phyloP scores from a whole-genome alignment of 441 rosid genomes.

The Erysimum cheiri region DNA sequence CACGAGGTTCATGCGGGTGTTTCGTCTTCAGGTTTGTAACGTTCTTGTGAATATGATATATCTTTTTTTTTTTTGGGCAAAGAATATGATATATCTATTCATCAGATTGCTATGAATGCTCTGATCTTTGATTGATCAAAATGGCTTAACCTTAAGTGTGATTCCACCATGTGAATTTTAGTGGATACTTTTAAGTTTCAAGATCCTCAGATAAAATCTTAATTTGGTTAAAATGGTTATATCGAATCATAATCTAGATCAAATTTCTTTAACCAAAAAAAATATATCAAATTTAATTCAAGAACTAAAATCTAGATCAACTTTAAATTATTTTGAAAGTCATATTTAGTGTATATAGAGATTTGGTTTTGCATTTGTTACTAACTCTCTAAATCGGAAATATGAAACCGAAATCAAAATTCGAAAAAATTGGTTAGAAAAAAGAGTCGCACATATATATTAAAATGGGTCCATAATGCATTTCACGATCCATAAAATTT shows the following conservation, averaged over 20 bases:
- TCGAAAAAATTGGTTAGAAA: no score
- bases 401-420: neutral
- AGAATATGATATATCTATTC: no score
- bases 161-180: neutral
- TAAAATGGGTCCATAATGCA: no score
- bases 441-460: no score
- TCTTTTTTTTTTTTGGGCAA: no score
- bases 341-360: neutral
- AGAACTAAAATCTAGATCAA: neutral
- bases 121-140: neutral
- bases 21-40: neutral
- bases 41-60: neutral
- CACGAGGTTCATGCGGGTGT: slow-evolving; percentile 2
- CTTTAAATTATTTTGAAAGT: neutral
- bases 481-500: no score
- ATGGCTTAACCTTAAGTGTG: neutral
- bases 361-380: neutral
- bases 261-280: no score
- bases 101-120: neutral
- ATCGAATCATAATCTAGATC: no score
- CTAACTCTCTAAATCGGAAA: neutral
- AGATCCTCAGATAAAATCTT: neutral
- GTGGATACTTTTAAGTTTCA: neutral
- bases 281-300: no score
- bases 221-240: neutral